phyloP scores from a whole-genome alignment of 129 eudicot species.

The Flaveria robusta region DNA sequence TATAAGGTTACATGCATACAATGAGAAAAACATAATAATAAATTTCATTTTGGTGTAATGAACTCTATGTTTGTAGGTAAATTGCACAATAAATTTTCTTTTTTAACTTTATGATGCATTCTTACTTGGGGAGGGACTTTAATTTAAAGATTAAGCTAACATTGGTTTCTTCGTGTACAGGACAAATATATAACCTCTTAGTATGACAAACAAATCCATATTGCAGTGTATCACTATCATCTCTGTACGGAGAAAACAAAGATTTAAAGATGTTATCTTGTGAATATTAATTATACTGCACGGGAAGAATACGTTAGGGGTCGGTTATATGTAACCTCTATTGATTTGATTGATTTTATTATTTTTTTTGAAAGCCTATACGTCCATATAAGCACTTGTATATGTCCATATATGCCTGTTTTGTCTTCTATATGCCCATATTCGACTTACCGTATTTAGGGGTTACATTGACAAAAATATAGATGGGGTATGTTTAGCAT shows the following conservation, averaged over 20 bases:
- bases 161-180: slow-evolving; percentile 46
- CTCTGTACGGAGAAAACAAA: background rate
- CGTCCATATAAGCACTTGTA: no score
- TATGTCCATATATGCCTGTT: no score
- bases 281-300: background rate
- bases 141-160: slow-evolving; percentile 22
- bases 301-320: background rate
- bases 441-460: no score
- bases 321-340: no score
- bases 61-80: background rate
- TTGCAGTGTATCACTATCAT: slow-evolving; percentile 16
- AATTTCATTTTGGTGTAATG: no score
- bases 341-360: no score
- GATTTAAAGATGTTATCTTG: background rate
- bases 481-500: no score
- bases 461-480: no score
- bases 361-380: no score
- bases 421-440: no score
- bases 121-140: background rate
- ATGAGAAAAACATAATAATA: no score
- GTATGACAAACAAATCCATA: slow-evolving; percentile 33
- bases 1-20: background rate
- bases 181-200: slow-evolving; percentile 29
- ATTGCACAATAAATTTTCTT: background rate
- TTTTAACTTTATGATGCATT: no score